Evolutionary conservation across 306 rosid species (phyloP), one percentile per base, ranked within the genome.

Genomic region (Albizia julibrissin): DNA sequence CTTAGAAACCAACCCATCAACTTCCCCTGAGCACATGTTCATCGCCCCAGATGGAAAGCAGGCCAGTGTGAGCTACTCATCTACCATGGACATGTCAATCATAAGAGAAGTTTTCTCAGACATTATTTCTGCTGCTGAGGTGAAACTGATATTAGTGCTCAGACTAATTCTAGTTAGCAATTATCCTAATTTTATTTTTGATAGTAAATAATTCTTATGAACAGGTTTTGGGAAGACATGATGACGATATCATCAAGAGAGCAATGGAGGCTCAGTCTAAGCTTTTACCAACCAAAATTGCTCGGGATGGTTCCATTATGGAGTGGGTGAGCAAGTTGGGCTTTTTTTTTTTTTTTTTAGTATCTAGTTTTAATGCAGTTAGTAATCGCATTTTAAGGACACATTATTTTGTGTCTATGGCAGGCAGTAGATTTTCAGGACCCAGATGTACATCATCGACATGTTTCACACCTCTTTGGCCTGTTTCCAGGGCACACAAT

Each of bases 11-110:
- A 95, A 95, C 85, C 99, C 99, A 29, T 93, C 99, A 77, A 95
- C 99, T 79, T 95, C 99, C 72, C 99, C 99, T 1, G 99, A 95
- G 85, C 99, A 95, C 88, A 89, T 91, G 98, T 95, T 95, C 81
- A 77, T 67, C 68, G 94, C 99, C 69, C 92, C 99, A 69, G 97
- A 88, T 72, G 86, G 90, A 74, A 91, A 93, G 84, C 92, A 76
- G 52, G 99, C 99, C 70, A 93, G 99, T 76, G 99, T 95, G 82
- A 91, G 97, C 92, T 95, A 91, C 93, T 95, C 99, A 73, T 74
- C 99, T 78, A 95, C 98, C 83, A 95, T 95, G 98, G 99, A 95
- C 90, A 89, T 93, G 34, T 86, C 98, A 74, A 90, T 95, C 88
- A 89, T 91, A 54, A 90, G 88, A 79, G 99, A 93, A 89, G 92